phyloP scores from a whole-genome alignment of 805 yeast genomes.

The Maudiozyma barnettii region DNA sequence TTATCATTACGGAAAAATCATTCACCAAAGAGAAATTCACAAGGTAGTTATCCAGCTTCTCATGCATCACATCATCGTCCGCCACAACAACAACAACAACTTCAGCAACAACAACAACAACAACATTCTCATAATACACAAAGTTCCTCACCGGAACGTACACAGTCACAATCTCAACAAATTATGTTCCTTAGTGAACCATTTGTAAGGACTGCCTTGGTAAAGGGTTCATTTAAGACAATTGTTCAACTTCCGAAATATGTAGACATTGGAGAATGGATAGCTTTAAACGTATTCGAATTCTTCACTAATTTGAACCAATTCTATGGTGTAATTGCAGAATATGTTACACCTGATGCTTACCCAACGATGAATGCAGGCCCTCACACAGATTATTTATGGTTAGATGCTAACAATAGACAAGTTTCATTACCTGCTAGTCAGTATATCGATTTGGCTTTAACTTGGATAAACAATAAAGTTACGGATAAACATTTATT shows the following conservation, averaged over 20 bases:
- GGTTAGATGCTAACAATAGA: slow-evolving; percentile 78
- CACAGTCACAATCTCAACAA: slow-evolving; percentile 17
- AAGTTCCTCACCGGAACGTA: neutral
- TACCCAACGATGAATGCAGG: slow-evolving; percentile 96
- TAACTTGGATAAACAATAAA: slow-evolving; percentile 82
- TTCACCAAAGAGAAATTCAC: slow-evolving; percentile 22
- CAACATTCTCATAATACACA: slow-evolving; percentile 1
- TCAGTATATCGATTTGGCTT: slow-evolving; percentile 84
- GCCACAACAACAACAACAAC: slow-evolving; percentile 3
- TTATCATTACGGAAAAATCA: slow-evolving; percentile 36
- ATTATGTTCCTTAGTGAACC: slow-evolving; percentile 77
- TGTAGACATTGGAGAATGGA: slow-evolving; percentile 92
- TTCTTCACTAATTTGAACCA: slow-evolving; percentile 76
- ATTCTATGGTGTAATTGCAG: slow-evolving; percentile 84
- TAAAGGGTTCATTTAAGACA: slow-evolving; percentile 92
- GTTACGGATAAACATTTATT: slow-evolving; percentile 82
- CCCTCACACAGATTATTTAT: slow-evolving; percentile 78
- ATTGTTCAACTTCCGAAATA: slow-evolving; percentile 92
- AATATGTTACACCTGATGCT: slow-evolving; percentile 80
- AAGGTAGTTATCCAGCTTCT: slow-evolving; percentile 13
- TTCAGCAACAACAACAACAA: slow-evolving; percentile 3
- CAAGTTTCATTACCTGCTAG: slow-evolving; percentile 82
- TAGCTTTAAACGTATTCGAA: slow-evolving; percentile 86
- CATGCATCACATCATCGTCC: neutral
- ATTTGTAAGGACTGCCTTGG: slow-evolving; percentile 85